Conservation (phyloP, 179 eudicot species). For the Corrigiola litoralis region DNA sequence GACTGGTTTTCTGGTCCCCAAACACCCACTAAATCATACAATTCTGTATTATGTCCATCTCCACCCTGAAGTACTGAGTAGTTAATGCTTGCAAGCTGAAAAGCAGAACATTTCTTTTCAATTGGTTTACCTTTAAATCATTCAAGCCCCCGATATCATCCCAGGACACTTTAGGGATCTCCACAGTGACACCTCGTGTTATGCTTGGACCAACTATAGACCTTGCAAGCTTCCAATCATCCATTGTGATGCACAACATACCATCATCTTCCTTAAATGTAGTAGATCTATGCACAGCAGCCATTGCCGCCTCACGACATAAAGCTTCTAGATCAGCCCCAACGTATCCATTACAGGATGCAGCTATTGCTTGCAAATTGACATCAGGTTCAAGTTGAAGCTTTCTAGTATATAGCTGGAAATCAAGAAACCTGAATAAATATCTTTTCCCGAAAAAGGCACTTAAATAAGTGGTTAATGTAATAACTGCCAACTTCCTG, state of each 20-base stretch:
- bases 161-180: slow-evolving; percentile 87
- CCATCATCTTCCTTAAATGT: slow-evolving; percentile 31
- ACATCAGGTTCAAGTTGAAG: slow-evolving; percentile 58
- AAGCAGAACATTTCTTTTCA: neutral
- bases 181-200: slow-evolving; percentile 83
- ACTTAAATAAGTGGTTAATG: neutral
- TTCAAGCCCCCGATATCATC: slow-evolving; percentile 90
- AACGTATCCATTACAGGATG: slow-evolving; percentile 91
- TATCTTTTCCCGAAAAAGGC: too few relatives aligned
- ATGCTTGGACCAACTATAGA: slow-evolving; percentile 87
- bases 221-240: slow-evolving; percentile 76
- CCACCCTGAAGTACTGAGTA: too few relatives aligned
- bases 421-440: slow-evolving; percentile 6
- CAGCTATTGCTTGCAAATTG: slow-evolving; percentile 63
- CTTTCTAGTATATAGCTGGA: slow-evolving; percentile 71
- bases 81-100: too few relatives aligned
- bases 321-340: slow-evolving; percentile 98
- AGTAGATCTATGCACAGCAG: slow-evolving; percentile 40
- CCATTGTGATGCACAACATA: slow-evolving; percentile 44
- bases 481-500: neutral
- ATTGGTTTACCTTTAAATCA: slow-evolving; percentile 62
- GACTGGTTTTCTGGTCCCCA: too few relatives aligned
- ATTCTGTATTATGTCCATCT: too few relatives aligned
- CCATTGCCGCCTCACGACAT: slow-evolving; percentile 79
- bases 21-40: too few relatives aligned